Evolutionary conservation across 805 yeast species (phyloP), one percentile per base, ranked within the genome.

Genomic region (Lipomyces starkeyi): DNA sequence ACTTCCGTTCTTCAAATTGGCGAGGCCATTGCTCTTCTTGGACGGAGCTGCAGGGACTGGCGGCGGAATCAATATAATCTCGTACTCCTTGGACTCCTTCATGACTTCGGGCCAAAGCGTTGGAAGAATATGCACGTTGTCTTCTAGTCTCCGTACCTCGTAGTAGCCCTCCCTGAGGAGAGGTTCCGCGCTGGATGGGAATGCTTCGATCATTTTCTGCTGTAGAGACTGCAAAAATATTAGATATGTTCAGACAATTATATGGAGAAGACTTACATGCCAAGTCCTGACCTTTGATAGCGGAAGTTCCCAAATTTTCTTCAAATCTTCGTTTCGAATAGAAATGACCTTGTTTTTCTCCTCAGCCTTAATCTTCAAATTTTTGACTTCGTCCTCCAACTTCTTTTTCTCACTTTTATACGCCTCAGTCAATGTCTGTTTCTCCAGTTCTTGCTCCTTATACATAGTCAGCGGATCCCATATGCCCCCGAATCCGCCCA

Each of bases 81-180:
- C 71, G 47, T 68, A 68, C 47, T 65, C 69, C 47, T 27, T 59
- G 13, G 34, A 58, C 13, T 61, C 61, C 52, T 32, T 20, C n/a
- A 68, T 66, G 7, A 66, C 60, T 4, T 68, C 71, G 25, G 62
- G 8, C 71, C 71, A 68, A 2, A 65, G 58, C 13, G 66, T 54
- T 13, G 67, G 65, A 13, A 68, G 54, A 9, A 68, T 62, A 6
- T 32, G 17, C 14, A 40, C 37, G 32, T 32, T 47, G 52, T 68
- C 71, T 7, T 62, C 53, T 9, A 49, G 56, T 22, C 62, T 32
- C 6, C 66, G 63, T 5, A 68, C 47, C 37, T 68, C 71, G 57
- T 47, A 67, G 22, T 14, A 59, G 14, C 68, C 68, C 1, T 47
- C 37, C 5, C 40, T 20, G 3, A 62, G 20, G 7, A 57, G 34